Conservation (phyloP, 148 eudicot genomes). For the Oxyria digyna region DNA sequence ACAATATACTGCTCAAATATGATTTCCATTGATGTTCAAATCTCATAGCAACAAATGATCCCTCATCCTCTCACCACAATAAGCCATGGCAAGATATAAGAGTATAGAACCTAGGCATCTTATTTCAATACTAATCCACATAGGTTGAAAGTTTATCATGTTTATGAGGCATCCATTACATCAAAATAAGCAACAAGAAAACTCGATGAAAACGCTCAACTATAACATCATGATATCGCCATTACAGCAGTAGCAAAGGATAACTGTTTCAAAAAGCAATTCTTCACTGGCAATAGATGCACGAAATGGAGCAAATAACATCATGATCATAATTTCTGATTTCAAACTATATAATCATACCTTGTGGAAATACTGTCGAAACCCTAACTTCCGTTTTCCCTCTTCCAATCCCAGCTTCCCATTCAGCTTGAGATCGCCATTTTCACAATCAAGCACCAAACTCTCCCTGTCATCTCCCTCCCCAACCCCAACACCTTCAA, state of each 20-base stretch:
- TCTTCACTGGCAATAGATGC: background rate
- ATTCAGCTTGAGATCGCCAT: slow-evolving; percentile 16
- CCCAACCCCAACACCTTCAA: slow-evolving; percentile 11
- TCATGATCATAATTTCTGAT: background rate
- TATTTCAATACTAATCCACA: background rate
- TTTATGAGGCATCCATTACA: background rate
- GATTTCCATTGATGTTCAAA: too few relatives aligned
- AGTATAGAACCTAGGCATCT: background rate
- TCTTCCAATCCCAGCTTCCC: slow-evolving; percentile 11
- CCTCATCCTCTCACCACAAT: background rate
- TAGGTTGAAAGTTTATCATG: background rate
- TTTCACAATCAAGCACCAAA: slow-evolving; percentile 23
- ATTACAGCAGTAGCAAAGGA: background rate
- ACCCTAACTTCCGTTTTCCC: slow-evolving; percentile 13
- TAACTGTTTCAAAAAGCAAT: background rate
- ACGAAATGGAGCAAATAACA: background rate
- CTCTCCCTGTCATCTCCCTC: slow-evolving; percentile 20
- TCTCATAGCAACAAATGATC: background rate
- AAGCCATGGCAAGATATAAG: background rate
- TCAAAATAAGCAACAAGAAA: background rate
- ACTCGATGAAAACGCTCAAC: background rate
- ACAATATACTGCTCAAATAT: too few relatives aligned
- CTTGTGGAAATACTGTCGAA: slow-evolving; percentile 25
- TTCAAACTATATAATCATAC: slow-evolving; percentile 18
- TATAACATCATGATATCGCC: background rate